Base-by-base conservation (phyloP, 192 early-diverging fungal genomes). In the Mycoemilia scoparia region DNA sequence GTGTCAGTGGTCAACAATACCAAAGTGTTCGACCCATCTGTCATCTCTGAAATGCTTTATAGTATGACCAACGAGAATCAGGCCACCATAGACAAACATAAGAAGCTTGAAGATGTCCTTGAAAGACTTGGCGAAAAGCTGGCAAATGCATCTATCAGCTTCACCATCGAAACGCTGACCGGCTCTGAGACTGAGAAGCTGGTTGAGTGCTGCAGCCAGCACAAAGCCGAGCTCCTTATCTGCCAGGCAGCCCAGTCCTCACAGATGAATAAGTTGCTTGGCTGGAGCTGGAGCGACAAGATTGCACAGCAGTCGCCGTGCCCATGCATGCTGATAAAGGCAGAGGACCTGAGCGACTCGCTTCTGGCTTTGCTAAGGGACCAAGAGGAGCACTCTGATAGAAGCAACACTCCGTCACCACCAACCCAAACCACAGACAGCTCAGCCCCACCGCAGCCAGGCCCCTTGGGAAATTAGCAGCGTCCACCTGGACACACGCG, bases 261-360 rank as follows among this genome's bases (percentile, higher is more conserved):
- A 7, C 37, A 23, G 21, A 11, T 41, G 14, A 38, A 38, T 0
- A 16, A 20, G 16, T 21, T 41, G 2, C 0, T 60, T 8, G 10
- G 30, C 3, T 61, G 42, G n/a, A 43, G 44, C 15, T 61, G 58
- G 58, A 41, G 51, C 0, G 58, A 61, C 9, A 10, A 26, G 0
- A 55, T 51, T 39, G 47, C 37, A 1, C 21, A 49, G 8, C 3
- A 3, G 14, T 20, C 58, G 0, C 41, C 15, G 12, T 61, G 58
- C 7, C 58, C 58, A 0, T 43, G 47, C 1, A 24, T 61, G 18
- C 19, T 61, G 13, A 42, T 61, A 1, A 53, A 54, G 41, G 30
- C 24, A 5, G 12, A 24, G 2, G 58, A 61, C 24, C 18, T 61
- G 26, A 21, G 40, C 0, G 58, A 61, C n/a, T n/a, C n/a, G n/a